Conservation (phyloP, 2,329 filamentous ascomycete genomes). For the Alternaria ventricosa region DNA sequence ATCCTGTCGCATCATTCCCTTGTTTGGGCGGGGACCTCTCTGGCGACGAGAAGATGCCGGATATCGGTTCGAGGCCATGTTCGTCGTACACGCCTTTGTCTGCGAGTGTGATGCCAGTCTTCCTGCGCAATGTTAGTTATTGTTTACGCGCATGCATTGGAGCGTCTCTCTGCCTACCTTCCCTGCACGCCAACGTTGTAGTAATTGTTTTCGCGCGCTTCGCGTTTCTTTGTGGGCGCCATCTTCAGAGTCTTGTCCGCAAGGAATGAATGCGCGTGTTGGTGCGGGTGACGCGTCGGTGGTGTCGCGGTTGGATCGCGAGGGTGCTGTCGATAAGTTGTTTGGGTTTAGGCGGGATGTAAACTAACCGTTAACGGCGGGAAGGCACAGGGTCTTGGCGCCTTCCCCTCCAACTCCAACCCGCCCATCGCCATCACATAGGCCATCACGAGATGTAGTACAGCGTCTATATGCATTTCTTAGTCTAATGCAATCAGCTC, state of each 20-base stretch:
- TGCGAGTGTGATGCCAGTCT: slow-evolving; percentile 84
- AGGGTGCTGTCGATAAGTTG: slow-evolving; percentile 23
- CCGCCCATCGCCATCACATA: background rate
- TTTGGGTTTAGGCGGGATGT: slow-evolving; percentile 28
- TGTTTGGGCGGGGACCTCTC: slow-evolving; percentile 63
- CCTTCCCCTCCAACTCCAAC: slow-evolving; percentile 3
- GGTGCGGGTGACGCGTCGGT: slow-evolving; percentile 19
- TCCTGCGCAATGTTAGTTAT: slow-evolving; percentile 61
- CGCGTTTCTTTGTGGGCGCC: slow-evolving; percentile 46
- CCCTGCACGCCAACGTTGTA: slow-evolving; percentile 51
- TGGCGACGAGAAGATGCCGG: slow-evolving; percentile 88
- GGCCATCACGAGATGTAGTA: background rate
- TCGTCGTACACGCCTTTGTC: slow-evolving; percentile 85
- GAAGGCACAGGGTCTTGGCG: slow-evolving; percentile 6
- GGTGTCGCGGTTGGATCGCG: slow-evolving; percentile 1
- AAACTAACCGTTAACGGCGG: slow-evolving; percentile 12
- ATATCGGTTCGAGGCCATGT: slow-evolving; percentile 87
- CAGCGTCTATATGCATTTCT: background rate
- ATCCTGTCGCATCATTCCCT: slow-evolving; percentile 55
- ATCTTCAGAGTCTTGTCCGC: slow-evolving; percentile 20
- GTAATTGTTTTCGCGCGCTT: slow-evolving; percentile 49
- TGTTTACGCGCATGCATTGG: slow-evolving; percentile 4
- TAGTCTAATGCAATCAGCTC: background rate
- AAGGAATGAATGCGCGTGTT: slow-evolving; percentile 20
- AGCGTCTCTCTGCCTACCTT: slow-evolving; percentile 33